These are phyloP conservation scores for Sporisorium scitamineum DNA, from an alignment of 1,284 basidiomycete genomes.

Conservation along the genomic window DNA sequence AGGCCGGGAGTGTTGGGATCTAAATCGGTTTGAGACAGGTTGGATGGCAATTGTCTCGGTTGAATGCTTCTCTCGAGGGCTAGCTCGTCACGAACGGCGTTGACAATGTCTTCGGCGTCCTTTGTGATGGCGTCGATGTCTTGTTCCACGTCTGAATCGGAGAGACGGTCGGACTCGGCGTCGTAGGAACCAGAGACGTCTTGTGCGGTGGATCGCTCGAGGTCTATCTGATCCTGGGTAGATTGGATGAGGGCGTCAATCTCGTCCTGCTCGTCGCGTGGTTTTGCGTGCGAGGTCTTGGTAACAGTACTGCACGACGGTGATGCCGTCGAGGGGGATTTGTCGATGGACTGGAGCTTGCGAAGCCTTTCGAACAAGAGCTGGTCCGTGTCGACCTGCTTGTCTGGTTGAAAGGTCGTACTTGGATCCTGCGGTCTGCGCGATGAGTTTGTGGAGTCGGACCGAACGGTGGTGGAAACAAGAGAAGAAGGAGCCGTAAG, in stretches of 20 bases:
- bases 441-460: neutral
- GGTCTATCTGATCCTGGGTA: slow-evolving; percentile 30
- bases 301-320: neutral
- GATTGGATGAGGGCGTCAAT: slow-evolving; percentile 40
- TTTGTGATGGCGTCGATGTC: slow-evolving; percentile 26
- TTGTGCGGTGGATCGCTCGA: slow-evolving; percentile 16
- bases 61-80: slow-evolving; percentile 17
- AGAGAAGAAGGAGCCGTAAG: neutral
- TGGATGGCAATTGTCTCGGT: neutral
- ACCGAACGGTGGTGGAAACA: neutral
- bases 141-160: slow-evolving; percentile 20
- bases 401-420: neutral
- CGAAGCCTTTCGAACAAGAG: slow-evolving; percentile 29
- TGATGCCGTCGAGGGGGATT: neutral
- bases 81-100: slow-evolving; percentile 40
- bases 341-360: slow-evolving; percentile 13
- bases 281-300: neutral
- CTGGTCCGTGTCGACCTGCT: slow-evolving; percentile 14
- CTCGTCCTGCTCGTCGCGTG: slow-evolving; percentile 39
- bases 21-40: neutral
- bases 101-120: slow-evolving; percentile 39
- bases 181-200: slow-evolving; percentile 6
- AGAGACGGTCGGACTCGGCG: slow-evolving; percentile 26
- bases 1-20: neutral
- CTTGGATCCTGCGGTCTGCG: neutral